A percentile compares a stretch with the other conserved stretches of the same genome.
These are phyloP conservation scores for Xylaria flabelliformis DNA, from an alignment of 495 filamentous ascomycete genomes.

Conservation along the genomic window DNA sequence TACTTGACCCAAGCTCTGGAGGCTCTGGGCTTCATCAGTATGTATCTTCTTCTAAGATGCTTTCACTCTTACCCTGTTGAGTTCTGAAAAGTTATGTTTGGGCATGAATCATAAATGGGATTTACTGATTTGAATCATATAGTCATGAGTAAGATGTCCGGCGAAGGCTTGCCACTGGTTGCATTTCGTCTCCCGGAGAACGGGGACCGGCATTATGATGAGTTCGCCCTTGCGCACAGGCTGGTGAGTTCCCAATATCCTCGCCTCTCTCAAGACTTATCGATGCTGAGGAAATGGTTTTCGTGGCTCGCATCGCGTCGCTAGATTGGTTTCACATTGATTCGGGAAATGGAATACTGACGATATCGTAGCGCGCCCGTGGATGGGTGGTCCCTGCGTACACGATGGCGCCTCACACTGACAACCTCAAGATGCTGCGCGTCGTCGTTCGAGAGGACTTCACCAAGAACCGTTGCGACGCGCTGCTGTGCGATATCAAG, in stretches of 20 bases:
- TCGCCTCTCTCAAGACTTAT: background rate
- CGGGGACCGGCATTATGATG: conserved; percentile 69
- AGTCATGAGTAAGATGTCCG: conserved; percentile 64
- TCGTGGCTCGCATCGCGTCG: background rate
- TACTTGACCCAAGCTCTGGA: conserved; percentile 74
- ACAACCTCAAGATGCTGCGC: conserved; percentile 82
- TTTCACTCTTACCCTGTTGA: background rate
- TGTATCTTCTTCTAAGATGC: conserved; percentile 41
- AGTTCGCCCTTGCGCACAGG: conserved; percentile 81
- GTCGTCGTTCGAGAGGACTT: conserved; percentile 92
- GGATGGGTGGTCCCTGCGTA: conserved; percentile 94
- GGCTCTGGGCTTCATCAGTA: conserved; percentile 79
- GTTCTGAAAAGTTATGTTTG: no score
- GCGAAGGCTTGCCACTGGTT: conserved; percentile 81
- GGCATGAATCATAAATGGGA: background rate
- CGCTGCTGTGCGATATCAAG: conserved; percentile 74
- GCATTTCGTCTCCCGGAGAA: conserved; percentile 75
- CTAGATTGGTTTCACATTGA: background rate
- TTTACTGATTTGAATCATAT: background rate
- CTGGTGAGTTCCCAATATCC: conserved; percentile 44
- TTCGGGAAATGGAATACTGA: background rate
- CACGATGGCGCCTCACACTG: conserved; percentile 87
- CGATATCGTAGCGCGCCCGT: conserved; percentile 58
- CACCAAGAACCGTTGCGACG: conserved; percentile 74
- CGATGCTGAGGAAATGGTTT: no score